Percentiles rank a stretch among this genome's conserved stretches.
phyloP scores from a whole-genome alignment of 257 asterid genomes.

The Solanum microdontum region DNA sequence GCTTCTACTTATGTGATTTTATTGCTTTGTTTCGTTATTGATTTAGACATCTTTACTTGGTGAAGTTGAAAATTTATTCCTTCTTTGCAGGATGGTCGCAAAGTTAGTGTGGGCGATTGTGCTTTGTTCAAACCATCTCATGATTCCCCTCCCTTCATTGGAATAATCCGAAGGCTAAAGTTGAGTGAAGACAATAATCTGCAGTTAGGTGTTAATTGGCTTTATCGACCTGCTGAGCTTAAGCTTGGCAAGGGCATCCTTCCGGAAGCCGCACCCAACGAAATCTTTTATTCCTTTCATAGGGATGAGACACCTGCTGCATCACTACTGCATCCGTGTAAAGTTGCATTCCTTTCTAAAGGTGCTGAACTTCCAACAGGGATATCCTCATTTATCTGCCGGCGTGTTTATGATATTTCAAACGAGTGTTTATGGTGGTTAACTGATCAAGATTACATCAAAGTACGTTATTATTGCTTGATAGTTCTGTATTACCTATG shows the following conservation, averaged over 20 bases:
- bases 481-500: not conserved
- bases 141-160: conserved; percentile 64
- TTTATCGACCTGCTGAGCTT: conserved; percentile 69
- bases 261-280: conserved; percentile 69
- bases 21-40: not conserved
- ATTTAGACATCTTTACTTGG: not conserved
- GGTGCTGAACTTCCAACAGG: conserved; percentile 69
- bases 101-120: conserved; percentile 50
- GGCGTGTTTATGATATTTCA: conserved; percentile 61
- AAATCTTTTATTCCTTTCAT: conserved; percentile 77
- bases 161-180: conserved; percentile 49
- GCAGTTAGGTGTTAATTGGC: conserved; percentile 70
- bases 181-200: conserved; percentile 29
- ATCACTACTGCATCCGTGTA: conserved; percentile 84
- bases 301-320: conserved; percentile 77
- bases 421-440: conserved; percentile 61
- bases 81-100: conserved; percentile 61
- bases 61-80: not conserved
- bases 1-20: not conserved
- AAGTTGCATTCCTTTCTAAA: conserved; percentile 94
- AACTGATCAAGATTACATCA: conserved; percentile 64
- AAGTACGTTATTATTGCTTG: conserved; percentile 41
- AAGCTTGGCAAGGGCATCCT: conserved; percentile 47
- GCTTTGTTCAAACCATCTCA: conserved; percentile 67
- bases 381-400: conserved; percentile 70